phyloP scores from a whole-genome alignment of 2,329 filamentous ascomycete species.

The Ciborinia camelliae region DNA sequence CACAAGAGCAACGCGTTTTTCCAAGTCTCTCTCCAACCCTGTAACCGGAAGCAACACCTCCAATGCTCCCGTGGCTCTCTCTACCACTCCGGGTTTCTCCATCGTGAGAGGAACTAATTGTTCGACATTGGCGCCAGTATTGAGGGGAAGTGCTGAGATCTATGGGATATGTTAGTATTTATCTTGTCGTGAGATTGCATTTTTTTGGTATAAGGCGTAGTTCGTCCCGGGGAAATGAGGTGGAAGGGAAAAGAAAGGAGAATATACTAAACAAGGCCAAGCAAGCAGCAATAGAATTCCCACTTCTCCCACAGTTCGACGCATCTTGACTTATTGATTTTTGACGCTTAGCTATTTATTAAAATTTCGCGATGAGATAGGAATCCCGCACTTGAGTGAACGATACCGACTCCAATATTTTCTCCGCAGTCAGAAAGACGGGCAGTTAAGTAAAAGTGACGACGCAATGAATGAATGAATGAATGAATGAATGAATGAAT shows the following conservation, averaged over 20 bases:
- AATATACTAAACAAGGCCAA: neutral
- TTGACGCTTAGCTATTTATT: no score
- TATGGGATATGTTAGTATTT: neutral
- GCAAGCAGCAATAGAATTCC: neutral
- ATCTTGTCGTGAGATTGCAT: neutral
- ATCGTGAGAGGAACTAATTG: neutral
- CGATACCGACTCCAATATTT: accelerated
- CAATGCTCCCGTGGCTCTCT: neutral
- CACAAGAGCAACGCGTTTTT: neutral
- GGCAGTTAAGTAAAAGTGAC: no score
- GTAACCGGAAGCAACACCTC: neutral
- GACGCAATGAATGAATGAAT: no score
- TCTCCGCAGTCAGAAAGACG: neutral
- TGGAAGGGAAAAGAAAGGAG: neutral
- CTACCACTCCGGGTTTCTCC: neutral
- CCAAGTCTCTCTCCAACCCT: neutral
- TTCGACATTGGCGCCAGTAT: neutral
- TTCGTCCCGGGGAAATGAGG: no score
- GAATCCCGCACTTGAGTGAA: neutral
- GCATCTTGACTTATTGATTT: neutral
- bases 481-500: no score
- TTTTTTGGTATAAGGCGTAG: no score
- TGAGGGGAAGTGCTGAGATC: constrained; percentile 9
- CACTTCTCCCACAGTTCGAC: neutral
- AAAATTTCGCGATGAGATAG: no score